phyloP scores from a whole-genome alignment of 1,139 yeast species.

The Pichia inconspicua region DNA sequence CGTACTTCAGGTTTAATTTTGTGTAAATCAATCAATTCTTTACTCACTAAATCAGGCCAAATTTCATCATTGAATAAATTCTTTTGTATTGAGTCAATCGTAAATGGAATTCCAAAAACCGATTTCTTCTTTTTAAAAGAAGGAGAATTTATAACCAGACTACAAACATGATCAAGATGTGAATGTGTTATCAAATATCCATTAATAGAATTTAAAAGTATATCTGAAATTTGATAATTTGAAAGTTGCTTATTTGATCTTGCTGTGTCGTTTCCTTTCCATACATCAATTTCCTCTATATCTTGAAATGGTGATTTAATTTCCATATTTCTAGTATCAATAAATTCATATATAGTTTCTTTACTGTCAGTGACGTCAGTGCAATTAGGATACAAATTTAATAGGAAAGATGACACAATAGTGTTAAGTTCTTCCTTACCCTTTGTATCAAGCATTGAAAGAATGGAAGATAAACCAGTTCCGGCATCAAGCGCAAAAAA shows the following conservation, averaged over 20 bases:
- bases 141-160: slow-evolving; percentile 66
- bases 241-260: slow-evolving; percentile 1
- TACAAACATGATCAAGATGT: slow-evolving; percentile 74
- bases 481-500: slow-evolving; percentile 75
- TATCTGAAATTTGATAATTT: slow-evolving; percentile 14
- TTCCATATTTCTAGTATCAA: slow-evolving; percentile 2
- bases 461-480: slow-evolving; percentile 52
- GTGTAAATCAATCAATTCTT: slow-evolving; percentile 12
- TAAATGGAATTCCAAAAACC: slow-evolving; percentile 47
- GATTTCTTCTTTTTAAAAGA: slow-evolving; percentile 29
- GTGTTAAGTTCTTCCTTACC: slow-evolving; percentile 14
- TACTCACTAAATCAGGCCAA: slow-evolving; percentile 67
- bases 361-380: not conserved
- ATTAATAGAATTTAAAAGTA: slow-evolving; percentile 18
- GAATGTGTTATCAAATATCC: slow-evolving; percentile 67
- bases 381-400: slow-evolving; percentile 18
- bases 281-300: not conserved
- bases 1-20: slow-evolving; percentile 1
- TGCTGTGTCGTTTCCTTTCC: not conserved
- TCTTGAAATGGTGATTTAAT: slow-evolving; percentile 4
- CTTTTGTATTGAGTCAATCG: slow-evolving; percentile 44
- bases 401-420: slow-evolving; percentile 7
- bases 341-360: not conserved
- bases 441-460: slow-evolving; percentile 38
- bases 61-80: slow-evolving; percentile 65